Base-by-base conservation (phyloP, 805 yeast species). In the Candida sonorensis region DNA sequence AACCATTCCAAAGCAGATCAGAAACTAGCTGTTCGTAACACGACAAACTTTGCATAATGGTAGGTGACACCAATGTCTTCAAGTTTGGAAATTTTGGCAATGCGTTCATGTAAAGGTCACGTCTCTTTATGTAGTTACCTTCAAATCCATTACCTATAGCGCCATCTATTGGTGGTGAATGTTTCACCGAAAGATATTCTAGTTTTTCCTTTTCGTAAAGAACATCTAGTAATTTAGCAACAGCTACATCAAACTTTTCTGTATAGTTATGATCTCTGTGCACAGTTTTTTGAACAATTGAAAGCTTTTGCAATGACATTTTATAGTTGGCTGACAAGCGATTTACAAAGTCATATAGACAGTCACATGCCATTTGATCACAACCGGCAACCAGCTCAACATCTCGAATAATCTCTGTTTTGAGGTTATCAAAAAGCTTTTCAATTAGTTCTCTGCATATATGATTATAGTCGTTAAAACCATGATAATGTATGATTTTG, bases 1-100 rank as follows among this genome's bases (percentile, higher is more conserved):
- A 81, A 0, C 90, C 90, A 48, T 81, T 81, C 88, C 90, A 82
- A 16, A 82, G 52, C 31, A 82, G 41, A 40, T 78, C 81, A 28
- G 84, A 80, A 49, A 77, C 75, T 6, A 78, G 51, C 35, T 77
- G 78, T 42, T 82, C 94, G 50, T 81, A 82, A 39, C 84, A 72
- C 0, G 85, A 62, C 14, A 78, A 57, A 0, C 77, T 59, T 35
- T 76, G 74, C 40, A 82, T 51, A 33, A 79, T 62, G 4, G 75
- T 73, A 2, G 88, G 86, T 0, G 77, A 64, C 4, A 72, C 56
- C 10, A 82, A 48, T 2, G 61, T 60, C 29, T 68, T 56, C 26
- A 75, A 57, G 2, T 59, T 46, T 10, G 45, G 44, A 18, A 73
- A 41, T 11, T 61, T 46, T 0, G 83, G 82, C 5, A 80, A 48